These are phyloP conservation scores for Planoprotostelium fungivorum DNA, from an alignment of 78 protist genomes.

Conservation along the genomic window DNA sequence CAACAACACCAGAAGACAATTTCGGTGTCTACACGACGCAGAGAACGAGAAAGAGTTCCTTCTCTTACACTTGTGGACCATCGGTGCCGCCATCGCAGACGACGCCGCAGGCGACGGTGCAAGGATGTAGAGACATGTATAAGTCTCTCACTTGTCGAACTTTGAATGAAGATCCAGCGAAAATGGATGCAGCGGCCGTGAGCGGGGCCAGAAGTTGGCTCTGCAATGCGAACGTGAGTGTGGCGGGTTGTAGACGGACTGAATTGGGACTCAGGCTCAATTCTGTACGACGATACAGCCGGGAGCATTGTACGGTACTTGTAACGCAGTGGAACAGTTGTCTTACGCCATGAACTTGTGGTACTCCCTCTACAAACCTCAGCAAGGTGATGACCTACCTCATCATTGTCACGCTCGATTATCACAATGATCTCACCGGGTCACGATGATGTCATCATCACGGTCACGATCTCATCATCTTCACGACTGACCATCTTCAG, in stretches of 20 bases:
- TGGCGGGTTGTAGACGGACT: no score
- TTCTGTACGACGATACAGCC: not conserved
- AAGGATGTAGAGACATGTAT: not conserved
- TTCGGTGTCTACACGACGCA: not conserved
- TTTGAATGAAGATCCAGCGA: not conserved
- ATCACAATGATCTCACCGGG: no score
- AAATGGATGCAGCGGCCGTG: not conserved
- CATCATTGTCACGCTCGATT: not conserved
- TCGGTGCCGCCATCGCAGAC: not conserved
- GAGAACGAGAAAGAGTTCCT: not conserved
- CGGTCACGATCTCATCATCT: no score
- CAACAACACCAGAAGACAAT: not conserved
- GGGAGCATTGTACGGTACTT: not conserved
- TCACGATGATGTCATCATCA: no score
- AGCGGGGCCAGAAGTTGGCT: not conserved
- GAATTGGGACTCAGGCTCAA: no score
- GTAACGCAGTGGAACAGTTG: not conserved
- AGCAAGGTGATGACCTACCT: not conserved
- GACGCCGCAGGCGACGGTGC: not conserved
- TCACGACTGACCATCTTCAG: no score
- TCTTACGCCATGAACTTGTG: not conserved
- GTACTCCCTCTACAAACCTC: not conserved
- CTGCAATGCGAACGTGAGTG: not conserved
- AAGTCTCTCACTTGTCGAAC: not conserved
- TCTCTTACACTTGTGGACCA: not conserved